phyloP scores from a whole-genome alignment of 768 basidiomycete genomes.

The Trametes villosa region DNA sequence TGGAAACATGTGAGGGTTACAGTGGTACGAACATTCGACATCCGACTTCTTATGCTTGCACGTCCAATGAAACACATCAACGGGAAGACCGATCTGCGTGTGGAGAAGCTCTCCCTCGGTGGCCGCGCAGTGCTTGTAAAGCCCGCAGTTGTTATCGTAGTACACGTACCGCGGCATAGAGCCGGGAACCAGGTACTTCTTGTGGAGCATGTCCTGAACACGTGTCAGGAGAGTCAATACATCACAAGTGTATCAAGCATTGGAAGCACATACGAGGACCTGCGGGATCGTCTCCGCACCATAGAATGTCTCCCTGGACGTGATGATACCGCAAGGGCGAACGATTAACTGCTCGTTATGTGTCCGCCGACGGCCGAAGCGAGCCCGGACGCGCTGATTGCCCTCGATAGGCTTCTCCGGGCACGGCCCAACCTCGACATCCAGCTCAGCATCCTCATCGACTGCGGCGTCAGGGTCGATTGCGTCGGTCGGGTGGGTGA shows the following conservation, averaged over 20 bases:
- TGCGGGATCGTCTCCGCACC: conserved; percentile 27
- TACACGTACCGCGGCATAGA: background rate
- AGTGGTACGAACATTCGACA: conserved; percentile 33
- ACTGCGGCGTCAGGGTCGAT: background rate
- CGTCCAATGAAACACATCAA: conserved; percentile 45
- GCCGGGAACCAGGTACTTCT: background rate
- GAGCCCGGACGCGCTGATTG: background rate
- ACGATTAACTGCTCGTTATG: conserved; percentile 37
- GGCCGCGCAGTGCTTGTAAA: conserved; percentile 35
- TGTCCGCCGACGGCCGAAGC: conserved; percentile 30
- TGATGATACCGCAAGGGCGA: conserved; percentile 27
- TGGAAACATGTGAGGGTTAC: conserved; percentile 34
- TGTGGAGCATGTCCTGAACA: background rate
- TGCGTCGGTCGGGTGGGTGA: background rate
- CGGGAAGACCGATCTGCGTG: conserved; percentile 30
- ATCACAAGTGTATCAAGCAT: conserved; percentile 6
- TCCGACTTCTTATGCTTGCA: conserved; percentile 39
- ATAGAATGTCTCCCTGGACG: conserved; percentile 27
- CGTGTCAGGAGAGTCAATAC: too few relatives aligned
- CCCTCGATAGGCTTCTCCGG: background rate
- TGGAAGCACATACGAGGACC: conserved; percentile 17
- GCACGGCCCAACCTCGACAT: background rate
- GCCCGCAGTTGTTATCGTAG: background rate
- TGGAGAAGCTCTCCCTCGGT: conserved; percentile 25
- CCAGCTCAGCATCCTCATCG: background rate